Evolutionary conservation across 306 rosid genomes (phyloP).

Genomic region (Dryas drummondii): DNA sequence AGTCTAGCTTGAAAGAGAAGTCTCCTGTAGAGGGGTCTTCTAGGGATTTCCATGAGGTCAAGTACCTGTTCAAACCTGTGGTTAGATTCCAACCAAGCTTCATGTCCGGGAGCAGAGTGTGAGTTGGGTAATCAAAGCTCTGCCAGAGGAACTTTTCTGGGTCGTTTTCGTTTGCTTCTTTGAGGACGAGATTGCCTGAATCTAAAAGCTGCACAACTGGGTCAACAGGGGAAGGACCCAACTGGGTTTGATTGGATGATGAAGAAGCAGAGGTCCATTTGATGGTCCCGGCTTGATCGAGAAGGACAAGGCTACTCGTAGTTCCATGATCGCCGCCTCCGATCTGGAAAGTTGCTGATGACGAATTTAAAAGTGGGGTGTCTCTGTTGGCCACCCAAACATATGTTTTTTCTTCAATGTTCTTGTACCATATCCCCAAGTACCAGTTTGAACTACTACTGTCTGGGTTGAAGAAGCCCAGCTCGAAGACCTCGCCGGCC

Average conservation of each 20-base stretch:
- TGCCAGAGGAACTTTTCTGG: slow-evolving; percentile 51
- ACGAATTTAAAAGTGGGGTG: slow-evolving; percentile 42
- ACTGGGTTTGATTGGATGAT: slow-evolving; percentile 36
- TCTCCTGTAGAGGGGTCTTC: slow-evolving; percentile 60
- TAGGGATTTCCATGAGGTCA: slow-evolving; percentile 53
- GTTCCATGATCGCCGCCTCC: slow-evolving; percentile 26
- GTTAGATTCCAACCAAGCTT: slow-evolving; percentile 62
- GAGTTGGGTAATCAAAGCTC: slow-evolving; percentile 70
- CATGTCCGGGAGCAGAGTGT: slow-evolving; percentile 70
- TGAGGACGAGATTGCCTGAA: slow-evolving; percentile 55
- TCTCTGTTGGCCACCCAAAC: slow-evolving; percentile 90
- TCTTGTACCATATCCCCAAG: slow-evolving; percentile 65
- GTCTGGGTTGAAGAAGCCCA: slow-evolving; percentile 44
- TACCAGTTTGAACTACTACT: slow-evolving; percentile 35
- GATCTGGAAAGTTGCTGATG: slow-evolving; percentile 30
- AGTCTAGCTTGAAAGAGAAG: slow-evolving; percentile 41
- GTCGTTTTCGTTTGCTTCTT: slow-evolving; percentile 25
- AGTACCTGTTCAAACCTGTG: slow-evolving; percentile 32
- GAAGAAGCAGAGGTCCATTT: slow-evolving; percentile 32
- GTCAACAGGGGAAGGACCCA: background rate
- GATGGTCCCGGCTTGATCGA: slow-evolving; percentile 7
- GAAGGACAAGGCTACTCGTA: slow-evolving; percentile 21
- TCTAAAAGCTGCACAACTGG: slow-evolving; percentile 58
- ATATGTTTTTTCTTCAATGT: slow-evolving; percentile 17
- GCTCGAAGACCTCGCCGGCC: slow-evolving; percentile 35